Base-by-base conservation (phyloP, 306 rosid genomes). In the Cucurbita moschata region DNA sequence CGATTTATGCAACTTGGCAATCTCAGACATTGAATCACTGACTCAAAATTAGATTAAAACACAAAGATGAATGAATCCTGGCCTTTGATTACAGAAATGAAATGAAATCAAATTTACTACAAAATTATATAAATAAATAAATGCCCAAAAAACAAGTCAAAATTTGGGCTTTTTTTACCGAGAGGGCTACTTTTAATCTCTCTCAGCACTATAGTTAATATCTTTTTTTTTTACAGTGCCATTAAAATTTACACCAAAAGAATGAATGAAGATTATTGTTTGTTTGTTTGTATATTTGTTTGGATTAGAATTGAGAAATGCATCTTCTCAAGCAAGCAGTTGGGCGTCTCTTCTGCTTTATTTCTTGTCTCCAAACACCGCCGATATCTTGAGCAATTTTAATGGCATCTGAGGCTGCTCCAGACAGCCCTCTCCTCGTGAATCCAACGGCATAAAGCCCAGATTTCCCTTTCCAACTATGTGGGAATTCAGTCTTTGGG, bases 391-490 rank as follows among this genome's bases (percentile, higher is more conserved):
- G 84, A 13, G 95, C 90, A 16, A 91, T 87, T 83, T 76, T 89
- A 35, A 80, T 71, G 74, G 99, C 99, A 75, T 94, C 99, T 46
- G 75, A 82, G 16, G 99, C 87, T 42, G 86, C 85, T 60, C 99
- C 99, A 59, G 90, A 85, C 15, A 94, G 91, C 78, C 99, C 99
- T 81, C 91, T 89, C 91, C 80, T 89, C 57, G 99, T 87, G 76
- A 94, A 89, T 66, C 99, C 99, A 74, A 94, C 99, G 3, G 97
- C 96, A 67, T 94, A 94, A 7, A 94, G 88, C 5, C 99, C 99
- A 1, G 77, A 74, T 8, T 86, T 89, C 55, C 99, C 99, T 44
- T 91, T 94, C 99, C 99, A 94, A 0, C 96, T 94, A 71, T 87
- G 76, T 15, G 99, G 97, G 65, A 87, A 89, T 71, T 88, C 72